Evolutionary conservation across 371 early-diverging fungal species (phyloP), one percentile per base, ranked within the genome.

Genomic region (Batkoa obscura): DNA sequence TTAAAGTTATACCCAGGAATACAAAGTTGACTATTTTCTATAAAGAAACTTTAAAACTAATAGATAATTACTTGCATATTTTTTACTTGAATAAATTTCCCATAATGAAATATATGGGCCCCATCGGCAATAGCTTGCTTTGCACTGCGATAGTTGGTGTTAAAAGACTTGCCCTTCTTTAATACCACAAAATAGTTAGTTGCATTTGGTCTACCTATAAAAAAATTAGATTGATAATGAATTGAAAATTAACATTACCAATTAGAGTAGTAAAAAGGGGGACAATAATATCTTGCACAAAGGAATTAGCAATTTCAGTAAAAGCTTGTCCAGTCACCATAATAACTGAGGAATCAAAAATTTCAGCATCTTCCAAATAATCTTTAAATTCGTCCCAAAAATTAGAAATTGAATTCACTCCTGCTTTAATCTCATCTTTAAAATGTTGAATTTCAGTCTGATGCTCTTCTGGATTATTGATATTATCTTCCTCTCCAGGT

Each of bases 21-120:
- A 50, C 10, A 50, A 50, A 50, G 51, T 50, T 50, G n/a, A 50
- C n/a, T 32, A 35, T 35, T 50, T 50, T 50, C 51, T 50, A 50
- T 10, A 15, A 50, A 50, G 6, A 4, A 50, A 10, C n/a, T 41
- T 8, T 41, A 41, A 41, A 41, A n/a, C n/a, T 41, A 10, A 41
- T 8, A 41, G n/a, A 41, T 10, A 10, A 10, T 10, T 10, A 41
- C 13, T 9, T 35, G 12, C 13, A 35, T 36, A 31, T 12, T 31
- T 8, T 10, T 50, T 50, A 50, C 51, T 35, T 50, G 51, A 5
- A 50, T 13, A 30, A 50, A 50, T 13, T 50, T 50, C 12, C 51
- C 51, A 15, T 50, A 50, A 15, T 23, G 51, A 6, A 50, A 30
- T 13, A 50, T 36, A 9, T 13, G 13, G 6, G 51, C 51, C 17